A percentile compares a stretch with the other conserved stretches of the same genome.
These are phyloP conservation scores for Cardamine occulta DNA, from an alignment of 345 rosid genomes.

Conservation along the genomic window DNA sequence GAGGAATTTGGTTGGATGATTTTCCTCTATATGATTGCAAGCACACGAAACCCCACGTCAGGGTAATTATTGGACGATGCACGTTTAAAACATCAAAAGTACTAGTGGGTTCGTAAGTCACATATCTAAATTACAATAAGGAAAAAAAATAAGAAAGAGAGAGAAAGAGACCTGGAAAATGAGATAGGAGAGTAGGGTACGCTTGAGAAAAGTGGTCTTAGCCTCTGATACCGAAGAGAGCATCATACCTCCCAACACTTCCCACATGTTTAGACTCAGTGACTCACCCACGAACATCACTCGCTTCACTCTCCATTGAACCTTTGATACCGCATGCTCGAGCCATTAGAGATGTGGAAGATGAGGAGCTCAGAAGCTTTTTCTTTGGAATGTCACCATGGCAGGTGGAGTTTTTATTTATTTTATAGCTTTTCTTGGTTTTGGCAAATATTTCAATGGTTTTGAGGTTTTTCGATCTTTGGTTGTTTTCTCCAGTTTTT, in stretches of 20 bases:
- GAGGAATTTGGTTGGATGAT: not conserved
- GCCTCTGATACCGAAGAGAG: conserved; percentile 70
- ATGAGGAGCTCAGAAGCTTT: conserved; percentile 93
- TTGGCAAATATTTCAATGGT: not conserved
- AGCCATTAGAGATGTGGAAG: conserved; percentile 98
- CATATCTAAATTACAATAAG: conserved; percentile 32
- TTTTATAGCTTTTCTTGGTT: not conserved
- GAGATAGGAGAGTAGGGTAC: conserved; percentile 55
- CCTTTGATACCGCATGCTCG: conserved; percentile 93
- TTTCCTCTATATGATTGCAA: not conserved
- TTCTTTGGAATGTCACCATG: conserved; percentile 97
- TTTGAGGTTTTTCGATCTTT: conserved; percentile 16
- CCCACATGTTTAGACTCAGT: conserved; percentile 81
- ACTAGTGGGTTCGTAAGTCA: not conserved
- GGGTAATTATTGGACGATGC: not conserved
- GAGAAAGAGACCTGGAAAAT: conserved; percentile 57
- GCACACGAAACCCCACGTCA: conserved; percentile 2
- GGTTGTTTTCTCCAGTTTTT: conserved; percentile 58
- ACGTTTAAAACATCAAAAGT: not conserved
- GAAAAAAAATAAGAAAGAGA: not conserved
- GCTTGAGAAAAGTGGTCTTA: conserved; percentile 45
- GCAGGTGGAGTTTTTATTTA: conserved; percentile 66
- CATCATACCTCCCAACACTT: conserved; percentile 76
- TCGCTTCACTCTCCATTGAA: conserved; percentile 89
- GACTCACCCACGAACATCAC: conserved; percentile 99